Percentiles rank a stretch among this genome's conserved stretches.
Evolutionary conservation across 305 asterid species (phyloP).

Genomic region (Fraxinus xanthoxyloides): DNA sequence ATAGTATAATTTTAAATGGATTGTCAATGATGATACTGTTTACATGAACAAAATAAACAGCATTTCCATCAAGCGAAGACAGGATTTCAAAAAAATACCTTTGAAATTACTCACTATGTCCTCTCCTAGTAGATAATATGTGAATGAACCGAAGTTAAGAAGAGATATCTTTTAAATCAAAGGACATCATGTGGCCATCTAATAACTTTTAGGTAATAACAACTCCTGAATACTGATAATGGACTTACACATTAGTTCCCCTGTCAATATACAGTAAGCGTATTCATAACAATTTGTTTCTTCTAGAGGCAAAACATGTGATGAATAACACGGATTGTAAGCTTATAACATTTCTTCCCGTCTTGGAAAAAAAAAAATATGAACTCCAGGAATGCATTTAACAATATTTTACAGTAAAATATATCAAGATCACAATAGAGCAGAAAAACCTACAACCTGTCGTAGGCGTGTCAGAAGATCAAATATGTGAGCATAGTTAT

Average conservation of each 20-base stretch:
- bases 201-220: not conserved
- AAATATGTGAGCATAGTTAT: constrained; percentile 95
- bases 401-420: constrained; percentile 5
- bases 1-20: not conserved
- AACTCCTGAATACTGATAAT: not conserved
- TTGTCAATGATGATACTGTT: not conserved
- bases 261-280: not conserved
- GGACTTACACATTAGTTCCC: not conserved
- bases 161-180: not conserved
- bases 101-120: not conserved
- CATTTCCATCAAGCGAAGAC: not conserved
- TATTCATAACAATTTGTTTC: not conserved
- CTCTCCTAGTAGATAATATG: not conserved
- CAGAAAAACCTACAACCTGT: constrained; percentile 53
- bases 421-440: constrained; percentile 11
- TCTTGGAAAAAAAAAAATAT: not conserved
- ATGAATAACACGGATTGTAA: not conserved
- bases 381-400: not conserved
- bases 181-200: not conserved
- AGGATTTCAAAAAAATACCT: not conserved
- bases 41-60: not conserved
- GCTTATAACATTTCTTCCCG: not conserved
- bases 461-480: constrained; percentile 91
- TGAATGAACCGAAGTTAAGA: not conserved
- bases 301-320: not conserved